phyloP scores from a whole-genome alignment of 108 stramenopile species.

The Nannochloropsis gaditana region DNA sequence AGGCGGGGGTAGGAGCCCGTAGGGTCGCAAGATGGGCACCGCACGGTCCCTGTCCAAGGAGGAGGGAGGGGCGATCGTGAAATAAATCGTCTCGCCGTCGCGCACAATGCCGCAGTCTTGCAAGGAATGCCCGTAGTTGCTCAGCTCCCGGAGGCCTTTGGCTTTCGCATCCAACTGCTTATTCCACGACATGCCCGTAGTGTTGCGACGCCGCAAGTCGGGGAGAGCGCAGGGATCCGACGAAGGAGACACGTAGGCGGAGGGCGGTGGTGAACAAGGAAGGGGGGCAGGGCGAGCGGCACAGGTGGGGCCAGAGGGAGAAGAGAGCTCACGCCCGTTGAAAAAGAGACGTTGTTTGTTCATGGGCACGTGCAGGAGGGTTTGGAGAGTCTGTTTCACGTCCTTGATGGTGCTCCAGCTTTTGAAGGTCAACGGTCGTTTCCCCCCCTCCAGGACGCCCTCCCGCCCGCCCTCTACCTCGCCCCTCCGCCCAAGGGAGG shows the following conservation, averaged over 20 bases:
- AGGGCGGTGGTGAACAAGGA: neutral
- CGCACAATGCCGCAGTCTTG: slow-evolving; percentile 39
- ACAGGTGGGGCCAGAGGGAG: neutral
- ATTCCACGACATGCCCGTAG: neutral
- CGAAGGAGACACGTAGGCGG: neutral
- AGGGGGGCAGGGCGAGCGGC: neutral
- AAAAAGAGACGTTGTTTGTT: slow-evolving; percentile 33
- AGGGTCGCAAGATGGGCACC: slow-evolving; percentile 32
- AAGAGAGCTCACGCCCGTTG: slow-evolving; percentile 32
- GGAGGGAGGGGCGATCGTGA: slow-evolving; percentile 21
- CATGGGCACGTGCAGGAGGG: slow-evolving; percentile 37
- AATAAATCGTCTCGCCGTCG: slow-evolving; percentile 33
- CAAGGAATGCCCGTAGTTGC: slow-evolving; percentile 28
- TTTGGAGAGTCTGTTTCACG: slow-evolving; percentile 31
- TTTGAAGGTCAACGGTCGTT: slow-evolving; percentile 37
- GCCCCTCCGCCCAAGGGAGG: too few relatives aligned
- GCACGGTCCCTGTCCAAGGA: slow-evolving; percentile 35
- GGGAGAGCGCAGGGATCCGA: neutral
- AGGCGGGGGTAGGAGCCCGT: slow-evolving; percentile 24
- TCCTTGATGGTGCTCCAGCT: slow-evolving; percentile 46
- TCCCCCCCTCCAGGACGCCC: slow-evolving; percentile 32
- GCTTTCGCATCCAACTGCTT: neutral
- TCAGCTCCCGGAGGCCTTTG: neutral
- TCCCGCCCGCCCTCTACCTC: slow-evolving; percentile 3
- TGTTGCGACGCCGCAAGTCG: neutral